A percentile compares a stretch with the other conserved stretches of the same genome.
Evolutionary conservation across 108 stramenopile species (phyloP).

Genomic region (Aurantiochytrium sp.): DNA sequence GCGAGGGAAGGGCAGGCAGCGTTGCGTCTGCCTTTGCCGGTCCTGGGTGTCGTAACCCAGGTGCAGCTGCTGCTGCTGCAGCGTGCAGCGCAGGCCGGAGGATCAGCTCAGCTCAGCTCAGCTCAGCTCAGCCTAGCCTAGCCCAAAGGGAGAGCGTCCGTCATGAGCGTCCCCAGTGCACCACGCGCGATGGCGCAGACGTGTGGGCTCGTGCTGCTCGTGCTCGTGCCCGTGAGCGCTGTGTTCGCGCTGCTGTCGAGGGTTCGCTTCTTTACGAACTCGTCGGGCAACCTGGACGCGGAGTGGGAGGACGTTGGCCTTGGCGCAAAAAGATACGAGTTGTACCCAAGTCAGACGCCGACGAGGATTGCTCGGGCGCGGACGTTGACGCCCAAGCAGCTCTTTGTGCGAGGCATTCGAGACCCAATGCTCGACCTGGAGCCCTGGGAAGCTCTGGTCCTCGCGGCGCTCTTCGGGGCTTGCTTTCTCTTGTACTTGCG

Average conservation of each 20-base stretch:
- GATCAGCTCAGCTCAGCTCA: too few relatives aligned
- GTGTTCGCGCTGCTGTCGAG: neutral
- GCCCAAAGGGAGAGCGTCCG: too few relatives aligned
- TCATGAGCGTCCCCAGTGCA: too few relatives aligned
- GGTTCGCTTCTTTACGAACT: neutral
- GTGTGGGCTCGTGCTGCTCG: neutral
- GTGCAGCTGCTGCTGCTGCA: too few relatives aligned
- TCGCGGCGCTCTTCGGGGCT: neutral
- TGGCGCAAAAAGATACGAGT: neutral
- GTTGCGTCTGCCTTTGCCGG: too few relatives aligned
- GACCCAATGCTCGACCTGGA: neutral
- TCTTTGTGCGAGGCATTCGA: neutral
- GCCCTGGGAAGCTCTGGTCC: neutral
- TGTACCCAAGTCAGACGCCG: neutral
- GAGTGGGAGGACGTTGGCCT: slow-evolving; percentile 3
- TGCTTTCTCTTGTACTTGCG: too few relatives aligned
- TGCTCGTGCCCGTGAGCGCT: neutral
- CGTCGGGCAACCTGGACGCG: neutral
- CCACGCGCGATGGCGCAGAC: neutral
- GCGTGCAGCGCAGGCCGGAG: too few relatives aligned
- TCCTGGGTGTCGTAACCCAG: too few relatives aligned
- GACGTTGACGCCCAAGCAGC: neutral
- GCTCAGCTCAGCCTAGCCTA: too few relatives aligned
- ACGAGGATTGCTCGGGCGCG: neutral
- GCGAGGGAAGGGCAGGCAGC: too few relatives aligned